These are phyloP conservation scores for Arachnomyces sp. DNA, from an alignment of 2,329 filamentous ascomycete species.

Conservation along the genomic window DNA sequence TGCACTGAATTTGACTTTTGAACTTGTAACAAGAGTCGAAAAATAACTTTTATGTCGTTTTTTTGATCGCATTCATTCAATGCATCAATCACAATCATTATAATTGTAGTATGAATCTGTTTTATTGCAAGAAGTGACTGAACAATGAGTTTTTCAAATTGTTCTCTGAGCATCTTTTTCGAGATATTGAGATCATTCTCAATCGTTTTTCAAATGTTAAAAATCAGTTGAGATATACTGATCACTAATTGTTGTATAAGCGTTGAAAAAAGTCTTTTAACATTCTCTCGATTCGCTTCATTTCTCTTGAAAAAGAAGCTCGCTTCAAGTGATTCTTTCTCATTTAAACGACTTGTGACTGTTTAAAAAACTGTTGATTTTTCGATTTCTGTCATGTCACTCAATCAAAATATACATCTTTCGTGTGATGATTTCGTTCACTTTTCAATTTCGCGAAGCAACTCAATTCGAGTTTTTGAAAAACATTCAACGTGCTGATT, in stretches of 20 bases:
- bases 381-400: slow-evolving; percentile 21
- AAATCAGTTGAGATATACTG: slow-evolving; percentile 18
- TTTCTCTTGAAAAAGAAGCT: slow-evolving; percentile 21
- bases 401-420: slow-evolving; percentile 20
- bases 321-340: slow-evolving; percentile 9
- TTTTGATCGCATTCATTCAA: slow-evolving; percentile 23
- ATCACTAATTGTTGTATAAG: slow-evolving; percentile 1
- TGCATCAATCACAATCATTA: slow-evolving; percentile 22
- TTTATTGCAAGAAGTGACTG: slow-evolving; percentile 12
- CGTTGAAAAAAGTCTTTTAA: slow-evolving; percentile 3
- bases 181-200: slow-evolving; percentile 19
- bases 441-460: slow-evolving; percentile 13
- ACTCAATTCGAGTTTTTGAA: slow-evolving; percentile 12
- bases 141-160: slow-evolving; percentile 19
- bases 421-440: slow-evolving; percentile 9
- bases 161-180: slow-evolving; percentile 17
- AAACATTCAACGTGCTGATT: slow-evolving; percentile 8
- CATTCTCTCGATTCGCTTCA: slow-evolving; percentile 6
- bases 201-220: slow-evolving; percentile 14
- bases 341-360: slow-evolving; percentile 7
- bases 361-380: slow-evolving; percentile 22
- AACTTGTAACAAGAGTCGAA: slow-evolving; percentile 14
- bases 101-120: slow-evolving; percentile 1
- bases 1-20: slow-evolving; percentile 7
- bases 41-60: slow-evolving; percentile 15